A percentile compares a stretch with the other conserved stretches of the same genome.
Evolutionary conservation across 2,329 filamentous ascomycete genomes (phyloP).

Genomic region (Colletotrichum shisoi): DNA sequence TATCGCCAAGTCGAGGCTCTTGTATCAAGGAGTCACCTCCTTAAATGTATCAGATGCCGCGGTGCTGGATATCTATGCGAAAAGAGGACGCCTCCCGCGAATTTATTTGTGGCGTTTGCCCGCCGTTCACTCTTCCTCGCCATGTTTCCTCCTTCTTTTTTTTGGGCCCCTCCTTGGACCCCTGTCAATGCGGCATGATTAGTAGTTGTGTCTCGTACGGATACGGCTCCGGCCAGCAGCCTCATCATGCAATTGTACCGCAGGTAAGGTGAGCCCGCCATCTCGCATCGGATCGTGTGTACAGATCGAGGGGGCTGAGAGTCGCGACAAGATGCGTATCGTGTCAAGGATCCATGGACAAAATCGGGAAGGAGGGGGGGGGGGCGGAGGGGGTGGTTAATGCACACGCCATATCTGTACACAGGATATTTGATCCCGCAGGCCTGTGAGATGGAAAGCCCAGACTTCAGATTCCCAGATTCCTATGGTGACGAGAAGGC

Average conservation of each 20-base stretch:
- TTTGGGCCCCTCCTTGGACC: neutral
- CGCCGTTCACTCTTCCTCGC: neutral
- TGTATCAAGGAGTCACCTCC: neutral
- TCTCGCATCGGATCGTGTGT: constrained; percentile 1
- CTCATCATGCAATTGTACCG: neutral
- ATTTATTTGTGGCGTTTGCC: neutral
- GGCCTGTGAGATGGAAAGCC: no score
- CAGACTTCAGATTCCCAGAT: neutral
- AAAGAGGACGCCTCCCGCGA: neutral
- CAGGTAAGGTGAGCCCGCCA: neutral
- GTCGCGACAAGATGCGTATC: neutral
- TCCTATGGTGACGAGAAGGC: neutral
- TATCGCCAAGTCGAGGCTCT: neutral
- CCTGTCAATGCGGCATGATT: neutral
- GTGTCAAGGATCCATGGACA: neutral
- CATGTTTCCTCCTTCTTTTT: neutral
- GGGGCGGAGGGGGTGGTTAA: neutral
- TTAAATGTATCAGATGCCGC: neutral
- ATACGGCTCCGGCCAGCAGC: constrained; percentile 1
- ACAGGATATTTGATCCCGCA: neutral
- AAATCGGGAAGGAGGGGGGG: neutral
- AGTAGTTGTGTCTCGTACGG: neutral
- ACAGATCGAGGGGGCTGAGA: neutral
- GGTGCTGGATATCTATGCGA: neutral
- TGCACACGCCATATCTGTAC: neutral